phyloP scores from a whole-genome alignment of 352 stramenopile species.

The Phytophthora podocarpi region DNA sequence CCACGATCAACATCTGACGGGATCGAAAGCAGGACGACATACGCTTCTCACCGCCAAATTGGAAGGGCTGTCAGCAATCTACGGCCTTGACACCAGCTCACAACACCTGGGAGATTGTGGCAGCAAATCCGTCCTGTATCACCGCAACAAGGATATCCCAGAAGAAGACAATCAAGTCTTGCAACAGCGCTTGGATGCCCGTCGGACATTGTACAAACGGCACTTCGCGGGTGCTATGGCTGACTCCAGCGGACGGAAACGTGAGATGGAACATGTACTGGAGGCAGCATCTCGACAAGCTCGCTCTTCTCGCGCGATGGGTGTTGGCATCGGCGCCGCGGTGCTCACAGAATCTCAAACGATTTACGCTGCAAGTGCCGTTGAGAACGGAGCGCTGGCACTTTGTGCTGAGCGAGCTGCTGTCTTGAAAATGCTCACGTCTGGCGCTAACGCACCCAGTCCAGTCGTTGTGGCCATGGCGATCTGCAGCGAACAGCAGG shows the following conservation, averaged over 20 bases:
- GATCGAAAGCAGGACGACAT: conserved; percentile 11
- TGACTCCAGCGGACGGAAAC: conserved; percentile 32
- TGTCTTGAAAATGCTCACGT: conserved; percentile 55
- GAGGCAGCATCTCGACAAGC: conserved; percentile 50
- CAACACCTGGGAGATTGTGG: conserved; percentile 33
- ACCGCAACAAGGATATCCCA: conserved; percentile 3
- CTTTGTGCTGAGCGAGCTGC: conserved; percentile 65
- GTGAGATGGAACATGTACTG: conserved; percentile 56
- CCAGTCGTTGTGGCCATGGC: conserved; percentile 50
- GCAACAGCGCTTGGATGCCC: conserved; percentile 41
- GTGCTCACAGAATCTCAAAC: conserved; percentile 53
- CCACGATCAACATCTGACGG: conserved; percentile 23
- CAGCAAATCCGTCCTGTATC: conserved; percentile 12
- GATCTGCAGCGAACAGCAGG: conserved; percentile 55
- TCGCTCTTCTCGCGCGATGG: conserved; percentile 25
- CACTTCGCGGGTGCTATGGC: conserved; percentile 52
- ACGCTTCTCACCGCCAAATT: conserved; percentile 42
- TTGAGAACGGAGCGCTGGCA: conserved; percentile 48
- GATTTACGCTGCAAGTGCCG: conserved; percentile 43
- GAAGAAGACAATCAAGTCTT: conserved; percentile 26
- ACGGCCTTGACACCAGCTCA: conserved; percentile 34
- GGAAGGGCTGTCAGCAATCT: conserved; percentile 35
- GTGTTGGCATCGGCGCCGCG: conserved; percentile 52
- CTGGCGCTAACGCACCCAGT: not conserved
- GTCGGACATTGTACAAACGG: conserved; percentile 50